Base-by-base conservation (phyloP, 306 rosid genomes). In the Malus asiatica region DNA sequence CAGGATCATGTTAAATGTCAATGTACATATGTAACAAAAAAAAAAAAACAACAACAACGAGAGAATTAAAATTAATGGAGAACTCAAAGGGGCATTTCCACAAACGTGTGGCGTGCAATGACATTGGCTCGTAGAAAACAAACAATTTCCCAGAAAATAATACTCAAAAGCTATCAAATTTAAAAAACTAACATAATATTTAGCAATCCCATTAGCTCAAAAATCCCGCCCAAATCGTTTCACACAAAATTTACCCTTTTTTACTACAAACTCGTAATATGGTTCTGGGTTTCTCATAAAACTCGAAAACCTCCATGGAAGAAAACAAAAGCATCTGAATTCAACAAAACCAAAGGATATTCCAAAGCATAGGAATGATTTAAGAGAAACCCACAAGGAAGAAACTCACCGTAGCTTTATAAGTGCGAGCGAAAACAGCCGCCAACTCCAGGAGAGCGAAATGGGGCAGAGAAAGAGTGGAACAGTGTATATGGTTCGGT, bases 31-130 rank as follows among this genome's bases (percentile, higher is more conserved):
- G 9, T 11, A 8, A 16, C 22, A 45, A 5, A 4, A 20, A 65
- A 4, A 22, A 20, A 55, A 18, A 0, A 55, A 5, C 5, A 30
- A 4, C 12, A 29, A 13, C 12, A 15, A 32, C 8, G 4, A 64
- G 44, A 30, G 19, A 20, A 35, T 23, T 63, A 66, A 66, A 66
- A 4, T 19, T 33, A 15, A 35, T 11, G 5, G 18, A 35, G 70
- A 66, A 61, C 51, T 71, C 33, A 51, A 9, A 10, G 7, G 32
- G 72, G 66, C 66, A 61, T 74, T 80, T 60, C 40, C 79, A 68
- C 72, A 74, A 59, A 74, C 66, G 48, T 32, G 13, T 68, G 71
- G 76, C 35, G 60, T 60, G 33, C 44, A 22, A n/a, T 18, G 8
- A n/a, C 40, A 13, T 4, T 59, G 11, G 12, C 46, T 6, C 11